Percentiles rank a stretch among this genome's conserved stretches.
Conservation (phyloP, 768 basidiomycete species). For the Ramaria rubella region DNA sequence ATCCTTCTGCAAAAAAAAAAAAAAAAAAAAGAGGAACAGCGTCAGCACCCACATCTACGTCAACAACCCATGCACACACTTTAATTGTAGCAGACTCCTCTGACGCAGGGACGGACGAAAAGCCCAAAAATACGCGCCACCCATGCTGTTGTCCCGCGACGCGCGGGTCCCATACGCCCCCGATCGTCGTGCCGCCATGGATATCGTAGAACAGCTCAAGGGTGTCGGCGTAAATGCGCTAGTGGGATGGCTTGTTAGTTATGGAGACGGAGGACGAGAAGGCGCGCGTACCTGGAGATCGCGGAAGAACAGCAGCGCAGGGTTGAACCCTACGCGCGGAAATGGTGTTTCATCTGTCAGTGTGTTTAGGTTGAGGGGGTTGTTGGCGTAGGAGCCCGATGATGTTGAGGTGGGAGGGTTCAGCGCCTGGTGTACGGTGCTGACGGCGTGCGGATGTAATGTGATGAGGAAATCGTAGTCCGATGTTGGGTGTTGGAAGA, state of each 20-base stretch:
- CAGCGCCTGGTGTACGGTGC: too few species aligned
- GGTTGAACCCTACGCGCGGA: conserved; percentile 72
- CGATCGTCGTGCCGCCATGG: conserved; percentile 72
- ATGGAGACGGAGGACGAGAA: neutral
- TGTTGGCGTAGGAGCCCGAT: too few species aligned
- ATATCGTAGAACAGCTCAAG: conserved; percentile 81
- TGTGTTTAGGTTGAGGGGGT: too few species aligned
- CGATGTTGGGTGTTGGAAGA: conserved; percentile 76
- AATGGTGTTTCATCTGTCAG: conserved; percentile 16
- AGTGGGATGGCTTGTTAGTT: conserved; percentile 9
- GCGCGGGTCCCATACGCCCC: conserved; percentile 80
- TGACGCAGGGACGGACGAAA: conserved; percentile 68
- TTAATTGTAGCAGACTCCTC: too few species aligned
- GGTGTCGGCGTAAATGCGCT: conserved; percentile 70
- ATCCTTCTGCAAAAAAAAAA: conserved; percentile 12
- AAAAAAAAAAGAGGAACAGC: neutral
- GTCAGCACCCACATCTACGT: too few species aligned
- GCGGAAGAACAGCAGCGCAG: conserved; percentile 53
- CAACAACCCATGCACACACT: neutral
- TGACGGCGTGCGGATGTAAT: conserved; percentile 54
- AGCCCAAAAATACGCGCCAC: conserved; percentile 80
- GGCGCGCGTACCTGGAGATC: conserved; percentile 64
- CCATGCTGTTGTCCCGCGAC: conserved; percentile 47
- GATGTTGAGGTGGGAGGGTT: too few species aligned
- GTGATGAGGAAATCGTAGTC: conserved; percentile 85